Conservation (phyloP, 176 grass and related monocot genomes). For the Eragrostis nindensis region DNA sequence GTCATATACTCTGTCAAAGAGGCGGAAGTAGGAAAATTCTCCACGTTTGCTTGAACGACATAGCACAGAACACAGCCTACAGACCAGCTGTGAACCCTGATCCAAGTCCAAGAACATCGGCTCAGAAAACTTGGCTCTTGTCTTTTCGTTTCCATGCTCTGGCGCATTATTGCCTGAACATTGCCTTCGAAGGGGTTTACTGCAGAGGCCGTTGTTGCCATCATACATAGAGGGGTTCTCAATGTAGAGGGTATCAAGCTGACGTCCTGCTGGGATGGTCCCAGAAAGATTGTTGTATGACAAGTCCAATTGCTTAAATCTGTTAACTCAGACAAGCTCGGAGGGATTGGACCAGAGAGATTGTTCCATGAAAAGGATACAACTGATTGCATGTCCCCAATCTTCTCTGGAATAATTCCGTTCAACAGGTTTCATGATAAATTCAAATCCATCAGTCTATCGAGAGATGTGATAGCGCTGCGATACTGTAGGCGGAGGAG, state of each 20-base stretch:
- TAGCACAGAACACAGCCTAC: conserved; percentile 17
- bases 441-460: conserved; percentile 8
- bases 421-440: conserved; percentile 35
- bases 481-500: no score
- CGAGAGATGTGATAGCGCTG: conserved; percentile 14
- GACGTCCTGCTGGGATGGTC: conserved; percentile 37
- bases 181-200: neutral
- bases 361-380: conserved; percentile 53
- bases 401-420: neutral
- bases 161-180: neutral
- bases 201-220: conserved; percentile 39
- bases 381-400: conserved; percentile 31
- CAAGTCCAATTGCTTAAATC: conserved; percentile 32
- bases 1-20: conserved; percentile 4
- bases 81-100: conserved; percentile 32
- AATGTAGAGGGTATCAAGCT: conserved; percentile 44
- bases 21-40: conserved; percentile 18
- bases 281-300: no score
- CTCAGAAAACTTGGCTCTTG: neutral
- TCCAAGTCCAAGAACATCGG: neutral
- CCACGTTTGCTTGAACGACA: conserved; percentile 41
- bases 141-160: neutral
- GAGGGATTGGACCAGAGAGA: conserved; percentile 34
- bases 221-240: conserved; percentile 28
- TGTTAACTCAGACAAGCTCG: conserved; percentile 15